These are phyloP conservation scores for Ogataea methylovora DNA, from an alignment of 805 yeast species.

Conservation along the genomic window DNA sequence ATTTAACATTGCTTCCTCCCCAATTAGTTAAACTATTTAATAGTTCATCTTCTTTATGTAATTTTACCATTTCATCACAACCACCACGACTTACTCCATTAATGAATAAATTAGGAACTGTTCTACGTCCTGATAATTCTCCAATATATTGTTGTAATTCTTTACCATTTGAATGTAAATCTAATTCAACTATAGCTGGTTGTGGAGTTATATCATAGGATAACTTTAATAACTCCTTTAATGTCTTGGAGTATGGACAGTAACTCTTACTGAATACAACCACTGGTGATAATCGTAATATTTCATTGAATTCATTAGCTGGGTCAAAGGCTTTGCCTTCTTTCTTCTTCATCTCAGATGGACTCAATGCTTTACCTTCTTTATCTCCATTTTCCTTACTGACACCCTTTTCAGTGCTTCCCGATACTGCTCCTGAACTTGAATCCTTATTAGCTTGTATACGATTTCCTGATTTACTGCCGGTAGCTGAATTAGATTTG, in stretches of 20 bases:
- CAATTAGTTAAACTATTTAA: slow-evolving; percentile 47
- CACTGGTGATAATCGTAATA: slow-evolving; percentile 57
- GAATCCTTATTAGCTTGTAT: slow-evolving; percentile 1
- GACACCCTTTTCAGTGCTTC: background rate
- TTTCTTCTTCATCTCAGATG: slow-evolving; percentile 1
- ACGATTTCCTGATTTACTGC: background rate
- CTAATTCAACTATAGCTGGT: slow-evolving; percentile 74
- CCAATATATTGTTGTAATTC: slow-evolving; percentile 70
- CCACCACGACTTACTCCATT: slow-evolving; percentile 81
- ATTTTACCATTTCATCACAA: slow-evolving; percentile 63
- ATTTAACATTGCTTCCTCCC: slow-evolving; percentile 49
- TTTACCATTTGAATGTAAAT: slow-evolving; percentile 67
- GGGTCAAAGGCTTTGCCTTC: slow-evolving; percentile 31
- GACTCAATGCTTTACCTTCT: slow-evolving; percentile 3
- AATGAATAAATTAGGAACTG: slow-evolving; percentile 87
- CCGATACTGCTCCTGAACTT: background rate
- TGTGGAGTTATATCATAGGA: slow-evolving; percentile 67
- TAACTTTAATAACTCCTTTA: slow-evolving; percentile 58
- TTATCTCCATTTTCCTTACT: background rate
- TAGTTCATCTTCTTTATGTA: slow-evolving; percentile 53
- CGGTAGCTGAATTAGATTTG: background rate
- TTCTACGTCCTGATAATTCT: slow-evolving; percentile 62
- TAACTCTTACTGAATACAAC: slow-evolving; percentile 51
- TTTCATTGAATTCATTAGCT: slow-evolving; percentile 45
- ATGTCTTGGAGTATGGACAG: slow-evolving; percentile 71